Percentiles rank a stretch among this genome's conserved stretches.
Conservation (phyloP, 176 grass and related monocot genomes). For the Echinochloa phyllopogon region DNA sequence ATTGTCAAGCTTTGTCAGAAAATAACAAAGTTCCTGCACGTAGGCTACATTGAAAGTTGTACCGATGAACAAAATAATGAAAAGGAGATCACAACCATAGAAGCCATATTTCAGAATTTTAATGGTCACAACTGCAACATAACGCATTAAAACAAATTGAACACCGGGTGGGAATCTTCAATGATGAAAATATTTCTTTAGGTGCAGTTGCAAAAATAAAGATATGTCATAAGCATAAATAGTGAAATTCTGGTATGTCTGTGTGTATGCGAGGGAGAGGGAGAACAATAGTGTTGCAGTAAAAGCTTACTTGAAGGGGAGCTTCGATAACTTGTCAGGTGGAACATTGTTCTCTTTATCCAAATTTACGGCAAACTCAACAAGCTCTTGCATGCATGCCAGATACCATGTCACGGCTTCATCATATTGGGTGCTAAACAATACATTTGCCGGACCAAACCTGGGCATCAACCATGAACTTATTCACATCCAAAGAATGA, state of each 20-base stretch:
- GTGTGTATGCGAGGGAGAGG: too few species aligned
- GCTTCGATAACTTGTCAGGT: constrained; percentile 83
- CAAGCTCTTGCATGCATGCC: constrained; percentile 87
- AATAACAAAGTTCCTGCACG: background rate
- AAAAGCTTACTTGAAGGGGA: constrained; percentile 80
- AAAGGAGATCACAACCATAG: background rate
- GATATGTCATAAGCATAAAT: background rate
- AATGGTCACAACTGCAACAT: background rate
- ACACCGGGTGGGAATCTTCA: constrained; percentile 3
- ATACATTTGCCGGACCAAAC: constrained; percentile 95
- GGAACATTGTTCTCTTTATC: constrained; percentile 91
- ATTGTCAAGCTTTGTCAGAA: background rate
- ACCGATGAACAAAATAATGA: background rate
- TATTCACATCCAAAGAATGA: constrained; percentile 19
- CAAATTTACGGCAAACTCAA: constrained; percentile 65
- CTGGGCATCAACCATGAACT: constrained; percentile 47
- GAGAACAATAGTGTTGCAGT: constrained; percentile 8
- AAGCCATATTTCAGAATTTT: background rate
- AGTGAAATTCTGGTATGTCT: background rate
- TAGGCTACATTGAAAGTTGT: background rate
- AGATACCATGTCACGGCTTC: constrained; percentile 95
- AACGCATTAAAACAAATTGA: constrained; percentile 26
- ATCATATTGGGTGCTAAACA: constrained; percentile 86
- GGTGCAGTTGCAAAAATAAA: constrained; percentile 14
- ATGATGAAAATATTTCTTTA: background rate